Base-by-base conservation (phyloP, 441 rosid genomes). In the Geranium incanum region DNA sequence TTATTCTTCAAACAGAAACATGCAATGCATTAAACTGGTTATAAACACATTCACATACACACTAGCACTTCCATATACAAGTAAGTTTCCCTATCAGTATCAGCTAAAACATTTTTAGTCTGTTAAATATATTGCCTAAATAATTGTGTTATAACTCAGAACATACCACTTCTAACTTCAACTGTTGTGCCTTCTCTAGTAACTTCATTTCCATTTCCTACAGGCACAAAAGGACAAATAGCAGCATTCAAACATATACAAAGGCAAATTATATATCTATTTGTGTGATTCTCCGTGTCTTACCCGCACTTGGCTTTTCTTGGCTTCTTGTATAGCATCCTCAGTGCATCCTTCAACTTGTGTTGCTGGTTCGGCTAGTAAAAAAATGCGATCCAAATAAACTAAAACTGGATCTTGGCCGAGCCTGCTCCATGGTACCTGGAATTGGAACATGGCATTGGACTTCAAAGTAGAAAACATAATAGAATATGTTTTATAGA, bases 341-440 rank as follows among this genome's bases (percentile, higher is more conserved):
- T 95, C 95, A 71, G 84, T 87, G 74, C 71, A 73, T 70, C 97
- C 93, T 82, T 92, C 92, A 63, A 92, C 93, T 68, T 77, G 81
- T 8, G 98, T 95, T 74, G 93, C 92, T 72, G 97, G 96, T 81
- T 95, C 98, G 45, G 96, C 98, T 71, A 94, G 80, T 67, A 95
- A 83, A 81, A 81, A 95, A 70, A 95, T 93, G 18, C 88, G 88
- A 86, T 95, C 99, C 82, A 95, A 84, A 77, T 73, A 83, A 78
- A 95, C 97, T 71, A 89, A 78, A 74, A 95, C 98, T 37, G 99
- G 97, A 72, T 95, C 99, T 85, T 93, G 98, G 78, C 98, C 99
- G 76, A 95, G 98, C 86, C 94, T 91, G 83, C 94, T 95, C 99
- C 99, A 93, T 8, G 99, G 99, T 72, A 95, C 97, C 99, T 95